phyloP scores from a whole-genome alignment of 345 rosid genomes.

The Hevea brasiliensis region DNA sequence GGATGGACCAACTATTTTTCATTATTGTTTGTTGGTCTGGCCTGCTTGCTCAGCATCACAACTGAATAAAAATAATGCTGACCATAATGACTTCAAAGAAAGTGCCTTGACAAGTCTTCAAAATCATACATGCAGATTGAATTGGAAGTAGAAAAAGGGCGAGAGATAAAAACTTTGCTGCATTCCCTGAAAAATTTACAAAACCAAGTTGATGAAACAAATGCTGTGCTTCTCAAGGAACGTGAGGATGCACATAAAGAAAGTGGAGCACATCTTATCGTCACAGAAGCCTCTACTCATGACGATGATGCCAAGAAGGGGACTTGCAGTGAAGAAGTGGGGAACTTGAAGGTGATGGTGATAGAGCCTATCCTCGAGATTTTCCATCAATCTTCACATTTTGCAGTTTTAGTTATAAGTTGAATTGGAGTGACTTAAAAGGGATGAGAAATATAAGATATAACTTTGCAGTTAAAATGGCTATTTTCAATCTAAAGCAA shows the following conservation, averaged over 20 bases:
- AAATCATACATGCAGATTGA: constrained; percentile 17
- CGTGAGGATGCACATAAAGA: constrained; percentile 19
- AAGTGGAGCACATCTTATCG: background rate
- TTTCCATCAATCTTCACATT: constrained; percentile 7
- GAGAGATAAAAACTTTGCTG: constrained; percentile 14
- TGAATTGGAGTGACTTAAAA: background rate
- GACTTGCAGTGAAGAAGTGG: constrained; percentile 52
- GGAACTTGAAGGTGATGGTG: constrained; percentile 60
- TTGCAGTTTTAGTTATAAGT: background rate
- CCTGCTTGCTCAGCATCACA: background rate
- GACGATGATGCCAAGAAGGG: constrained; percentile 43
- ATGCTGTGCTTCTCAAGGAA: constrained; percentile 27
- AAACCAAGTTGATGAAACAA: constrained; percentile 17
- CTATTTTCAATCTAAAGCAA: background rate
- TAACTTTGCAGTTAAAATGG: background rate
- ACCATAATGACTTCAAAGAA: background rate
- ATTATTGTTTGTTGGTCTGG: background rate
- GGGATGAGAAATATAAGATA: background rate
- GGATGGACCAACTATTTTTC: background rate
- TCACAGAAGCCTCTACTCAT: constrained; percentile 34
- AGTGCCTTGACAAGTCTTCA: background rate
- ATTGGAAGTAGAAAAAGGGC: constrained; percentile 18
- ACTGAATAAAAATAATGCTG: background rate
- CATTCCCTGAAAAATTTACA: constrained; percentile 18
- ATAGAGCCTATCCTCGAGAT: background rate